Evolutionary conservation across 78 protist species (phyloP).

Genomic region (Bigelowiella natans): DNA sequence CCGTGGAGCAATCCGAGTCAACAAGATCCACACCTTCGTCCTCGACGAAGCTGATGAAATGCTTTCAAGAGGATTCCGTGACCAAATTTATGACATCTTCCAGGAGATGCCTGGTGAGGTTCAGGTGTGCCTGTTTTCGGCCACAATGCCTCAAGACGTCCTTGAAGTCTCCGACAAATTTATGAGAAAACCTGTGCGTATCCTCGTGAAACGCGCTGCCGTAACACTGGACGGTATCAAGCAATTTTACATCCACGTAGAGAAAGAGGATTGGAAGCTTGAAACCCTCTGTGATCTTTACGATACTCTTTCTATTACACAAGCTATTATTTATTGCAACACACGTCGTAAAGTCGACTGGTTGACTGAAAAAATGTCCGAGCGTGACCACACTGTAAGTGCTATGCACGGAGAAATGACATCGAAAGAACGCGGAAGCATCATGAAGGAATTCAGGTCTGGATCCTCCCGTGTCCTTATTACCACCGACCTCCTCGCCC

Average conservation of each 20-base stretch:
- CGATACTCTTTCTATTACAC: constrained; percentile 87
- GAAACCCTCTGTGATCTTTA: constrained; percentile 97
- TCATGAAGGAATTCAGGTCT: constrained; percentile 89
- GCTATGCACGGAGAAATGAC: constrained; percentile 93
- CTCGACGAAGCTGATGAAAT: constrained; percentile 99
- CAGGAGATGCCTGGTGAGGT: constrained; percentile 66
- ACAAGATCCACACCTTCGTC: constrained; percentile 63
- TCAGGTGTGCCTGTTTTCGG: constrained; percentile 93
- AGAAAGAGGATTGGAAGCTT: constrained; percentile 88
- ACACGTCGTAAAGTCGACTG: constrained; percentile 83
- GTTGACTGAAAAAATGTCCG: constrained; percentile 62
- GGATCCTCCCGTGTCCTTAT: constrained; percentile 93
- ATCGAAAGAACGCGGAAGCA: constrained; percentile 86
- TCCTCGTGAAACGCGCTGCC: constrained; percentile 70
- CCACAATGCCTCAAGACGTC: constrained; percentile 94
- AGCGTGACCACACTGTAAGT: constrained; percentile 75
- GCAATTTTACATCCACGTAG: constrained; percentile 91
- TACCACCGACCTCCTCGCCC: constrained; percentile 96
- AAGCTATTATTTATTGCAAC: constrained; percentile 93
- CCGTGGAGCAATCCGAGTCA: constrained; percentile 68
- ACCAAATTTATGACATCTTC: constrained; percentile 93
- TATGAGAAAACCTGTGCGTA: constrained; percentile 91
- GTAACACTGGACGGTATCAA: constrained; percentile 97
- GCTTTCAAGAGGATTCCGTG: constrained; percentile 97
- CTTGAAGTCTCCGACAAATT: constrained; percentile 87